Conservation (phyloP, 208 protist genomes). For the Wallacemonas sp. region DNA sequence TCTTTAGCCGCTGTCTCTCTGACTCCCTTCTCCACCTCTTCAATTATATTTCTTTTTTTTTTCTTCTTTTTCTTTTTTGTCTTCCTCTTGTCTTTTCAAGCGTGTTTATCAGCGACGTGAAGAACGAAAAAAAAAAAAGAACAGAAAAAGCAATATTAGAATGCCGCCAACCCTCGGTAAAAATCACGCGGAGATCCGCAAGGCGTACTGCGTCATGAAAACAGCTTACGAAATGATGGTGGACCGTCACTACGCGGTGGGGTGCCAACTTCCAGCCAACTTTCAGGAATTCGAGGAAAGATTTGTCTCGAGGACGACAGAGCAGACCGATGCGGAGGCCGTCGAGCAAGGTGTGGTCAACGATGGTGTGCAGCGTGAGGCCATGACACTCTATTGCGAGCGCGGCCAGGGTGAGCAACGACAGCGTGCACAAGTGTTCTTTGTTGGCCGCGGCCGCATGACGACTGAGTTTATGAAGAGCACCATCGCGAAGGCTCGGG, state of each 20-base stretch:
- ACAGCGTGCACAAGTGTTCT: conserved; percentile 73
- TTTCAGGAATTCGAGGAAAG: conserved; percentile 65
- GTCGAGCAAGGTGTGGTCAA: not conserved
- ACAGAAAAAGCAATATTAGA: conserved; percentile 11
- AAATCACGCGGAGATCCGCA: conserved; percentile 67
- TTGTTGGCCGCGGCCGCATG: conserved; percentile 52
- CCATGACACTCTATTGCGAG: conserved; percentile 83
- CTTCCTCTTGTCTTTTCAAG: not conserved
- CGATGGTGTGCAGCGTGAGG: conserved; percentile 63
- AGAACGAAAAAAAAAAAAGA: conserved; percentile 9
- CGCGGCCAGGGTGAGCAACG: conserved; percentile 33
- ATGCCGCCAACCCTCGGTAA: conserved; percentile 71
- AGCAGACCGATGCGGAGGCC: not conserved
- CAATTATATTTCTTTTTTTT: too few relatives aligned
- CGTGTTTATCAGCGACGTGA: too few relatives aligned
- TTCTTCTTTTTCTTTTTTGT: conserved; percentile 6
- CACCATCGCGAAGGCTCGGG: conserved; percentile 40
- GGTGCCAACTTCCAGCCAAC: conserved; percentile 39
- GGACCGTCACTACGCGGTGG: conserved; percentile 78
- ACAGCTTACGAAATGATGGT: conserved; percentile 87
- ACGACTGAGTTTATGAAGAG: conserved; percentile 66
- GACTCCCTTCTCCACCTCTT: too few relatives aligned
- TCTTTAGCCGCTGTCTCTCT: too few relatives aligned
- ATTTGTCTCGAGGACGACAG: conserved; percentile 46
- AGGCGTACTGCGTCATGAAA: conserved; percentile 75